phyloP scores from a whole-genome alignment of 2,329 filamentous ascomycete species.

The Penicillium sp. region DNA sequence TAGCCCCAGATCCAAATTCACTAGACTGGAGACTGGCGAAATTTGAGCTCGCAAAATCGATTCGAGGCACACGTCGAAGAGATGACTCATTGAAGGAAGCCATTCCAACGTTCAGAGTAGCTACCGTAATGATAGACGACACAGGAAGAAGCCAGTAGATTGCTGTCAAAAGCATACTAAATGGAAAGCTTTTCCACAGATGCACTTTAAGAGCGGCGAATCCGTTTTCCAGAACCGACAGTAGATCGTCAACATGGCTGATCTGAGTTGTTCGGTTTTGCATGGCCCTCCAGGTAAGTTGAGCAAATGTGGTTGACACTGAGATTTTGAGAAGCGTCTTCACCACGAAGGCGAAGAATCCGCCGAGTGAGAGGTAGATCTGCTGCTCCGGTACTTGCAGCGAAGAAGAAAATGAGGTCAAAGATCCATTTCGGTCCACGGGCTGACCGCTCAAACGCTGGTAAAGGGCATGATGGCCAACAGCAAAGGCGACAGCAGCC shows the following conservation, averaged over 20 bases:
- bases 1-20: background rate
- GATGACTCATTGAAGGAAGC: background rate
- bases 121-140: conserved; percentile 1
- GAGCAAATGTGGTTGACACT: too few species aligned
- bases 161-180: background rate
- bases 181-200: background rate
- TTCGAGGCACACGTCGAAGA: background rate
- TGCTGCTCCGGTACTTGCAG: too few species aligned
- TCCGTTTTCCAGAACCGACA: too few species aligned
- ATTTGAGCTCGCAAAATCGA: background rate
- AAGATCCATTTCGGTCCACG: background rate
- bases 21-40: background rate
- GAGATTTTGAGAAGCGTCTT: too few species aligned
- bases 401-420: too few species aligned
- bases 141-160: conserved; percentile 1
- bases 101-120: conserved; percentile 1
- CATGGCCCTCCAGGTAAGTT: too few species aligned
- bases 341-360: too few species aligned
- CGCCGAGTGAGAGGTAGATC: too few species aligned
- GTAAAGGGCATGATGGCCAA: background rate
- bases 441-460: background rate
- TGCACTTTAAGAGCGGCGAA: too few species aligned
- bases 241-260: too few species aligned
- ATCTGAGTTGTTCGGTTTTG: too few species aligned
- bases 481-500: background rate